Evolutionary conservation across 176 grass and related monocot genomes (phyloP).

Genomic region (Rhynchospora breviuscula): DNA sequence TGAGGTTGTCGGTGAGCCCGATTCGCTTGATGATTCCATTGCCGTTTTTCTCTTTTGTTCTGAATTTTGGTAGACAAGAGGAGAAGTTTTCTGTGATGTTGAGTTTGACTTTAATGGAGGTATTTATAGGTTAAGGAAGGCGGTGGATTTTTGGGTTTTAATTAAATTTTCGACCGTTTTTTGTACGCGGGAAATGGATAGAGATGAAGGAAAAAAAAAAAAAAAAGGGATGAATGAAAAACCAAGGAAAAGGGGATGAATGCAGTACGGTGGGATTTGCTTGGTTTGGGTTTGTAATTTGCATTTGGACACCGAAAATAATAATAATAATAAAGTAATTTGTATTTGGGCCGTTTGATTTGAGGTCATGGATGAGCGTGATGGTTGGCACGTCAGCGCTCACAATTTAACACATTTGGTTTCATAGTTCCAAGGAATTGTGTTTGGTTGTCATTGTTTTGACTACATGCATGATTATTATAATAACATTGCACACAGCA

Average conservation of each 20-base stretch:
- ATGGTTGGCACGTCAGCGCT: background rate
- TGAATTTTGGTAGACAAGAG: background rate
- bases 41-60: background rate
- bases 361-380: no score
- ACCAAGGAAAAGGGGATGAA: slow-evolving; percentile 8
- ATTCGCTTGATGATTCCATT: background rate
- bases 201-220: background rate
- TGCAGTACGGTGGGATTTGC: background rate
- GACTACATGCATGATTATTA: background rate
- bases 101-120: slow-evolving; percentile 13
- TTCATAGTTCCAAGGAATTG: background rate
- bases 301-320: no score
- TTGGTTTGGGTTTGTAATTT: background rate
- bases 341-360: no score
- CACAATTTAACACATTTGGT: background rate
- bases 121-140: background rate
- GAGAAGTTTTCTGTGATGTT: background rate
- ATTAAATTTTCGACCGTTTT: background rate
- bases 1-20: background rate
- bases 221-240: background rate
- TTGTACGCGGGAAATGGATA: background rate
- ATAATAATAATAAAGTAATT: no score
- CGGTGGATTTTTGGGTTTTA: background rate
- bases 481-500: no score
- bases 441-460: background rate